Conservation (phyloP, 169 alveolate genomes). For the Plasmodium blacklocki region DNA sequence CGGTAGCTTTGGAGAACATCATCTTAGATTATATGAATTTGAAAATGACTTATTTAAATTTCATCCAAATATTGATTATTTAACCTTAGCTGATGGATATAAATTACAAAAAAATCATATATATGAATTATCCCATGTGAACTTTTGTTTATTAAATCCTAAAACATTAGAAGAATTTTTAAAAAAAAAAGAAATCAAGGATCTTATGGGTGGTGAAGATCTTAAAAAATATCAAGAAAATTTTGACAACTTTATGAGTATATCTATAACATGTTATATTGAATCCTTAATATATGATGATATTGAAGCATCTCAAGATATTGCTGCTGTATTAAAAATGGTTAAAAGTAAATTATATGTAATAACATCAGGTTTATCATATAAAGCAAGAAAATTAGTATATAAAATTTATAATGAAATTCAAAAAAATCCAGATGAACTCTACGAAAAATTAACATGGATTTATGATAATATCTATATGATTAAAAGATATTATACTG, state of each 20-base stretch:
- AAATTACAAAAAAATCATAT: slow-evolving; percentile 8
- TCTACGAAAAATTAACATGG: slow-evolving; percentile 7
- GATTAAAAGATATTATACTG: not conserved
- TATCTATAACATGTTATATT: slow-evolving; percentile 53
- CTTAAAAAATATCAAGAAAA: slow-evolving; percentile 10
- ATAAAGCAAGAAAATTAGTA: slow-evolving; percentile 15
- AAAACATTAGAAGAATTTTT: slow-evolving; percentile 35
- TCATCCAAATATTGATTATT: slow-evolving; percentile 1
- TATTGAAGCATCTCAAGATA: slow-evolving; percentile 19
- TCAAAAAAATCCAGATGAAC: not conserved
- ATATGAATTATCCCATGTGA: slow-evolving; percentile 8
- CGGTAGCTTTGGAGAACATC: slow-evolving; percentile 34
- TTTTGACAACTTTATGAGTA: slow-evolving; percentile 19
- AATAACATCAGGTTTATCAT: slow-evolving; percentile 37
- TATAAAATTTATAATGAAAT: slow-evolving; percentile 17
- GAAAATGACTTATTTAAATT: slow-evolving; percentile 25
- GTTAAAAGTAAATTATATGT: slow-evolving; percentile 21
- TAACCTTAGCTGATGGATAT: slow-evolving; percentile 46
- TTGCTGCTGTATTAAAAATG: slow-evolving; percentile 1
- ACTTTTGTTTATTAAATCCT: slow-evolving; percentile 71
- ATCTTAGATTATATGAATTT: not conserved
- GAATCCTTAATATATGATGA: slow-evolving; percentile 44
- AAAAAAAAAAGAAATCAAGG: slow-evolving; percentile 22
- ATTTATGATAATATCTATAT: slow-evolving; percentile 18
- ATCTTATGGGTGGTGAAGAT: slow-evolving; percentile 3